Evolutionary conservation across 2,329 filamentous ascomycete genomes (phyloP).

Genomic region (Emydomyces testavorans): DNA sequence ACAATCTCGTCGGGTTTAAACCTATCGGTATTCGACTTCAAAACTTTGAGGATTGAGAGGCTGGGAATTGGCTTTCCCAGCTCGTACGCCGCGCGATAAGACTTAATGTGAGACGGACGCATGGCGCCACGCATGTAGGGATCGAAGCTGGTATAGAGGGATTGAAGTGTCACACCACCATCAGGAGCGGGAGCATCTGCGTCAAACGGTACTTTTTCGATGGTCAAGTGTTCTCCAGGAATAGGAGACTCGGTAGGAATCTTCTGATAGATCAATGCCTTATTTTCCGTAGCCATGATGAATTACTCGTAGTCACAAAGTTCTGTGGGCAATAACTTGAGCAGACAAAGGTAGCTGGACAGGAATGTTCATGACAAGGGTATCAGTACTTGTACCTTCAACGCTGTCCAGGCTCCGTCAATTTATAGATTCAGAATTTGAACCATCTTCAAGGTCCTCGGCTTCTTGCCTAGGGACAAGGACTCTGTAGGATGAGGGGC

Average conservation of each 20-base stretch:
- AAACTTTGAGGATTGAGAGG: conserved; percentile 52
- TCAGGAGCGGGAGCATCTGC: conserved; percentile 43
- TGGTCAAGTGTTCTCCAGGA: conserved; percentile 55
- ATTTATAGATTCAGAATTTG: background rate
- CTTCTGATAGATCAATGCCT: conserved; percentile 61
- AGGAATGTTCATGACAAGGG: no score
- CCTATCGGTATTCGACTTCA: conserved; percentile 54
- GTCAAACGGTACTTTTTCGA: conserved; percentile 59
- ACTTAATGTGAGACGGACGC: conserved; percentile 52
- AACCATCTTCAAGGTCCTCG: background rate
- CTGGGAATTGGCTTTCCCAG: conserved; percentile 55
- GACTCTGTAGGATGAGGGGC: background rate
- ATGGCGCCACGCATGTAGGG: conserved; percentile 76
- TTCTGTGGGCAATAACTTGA: no score
- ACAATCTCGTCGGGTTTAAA: conserved; percentile 60
- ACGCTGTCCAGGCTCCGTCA: background rate
- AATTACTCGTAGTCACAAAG: background rate
- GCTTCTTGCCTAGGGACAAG: background rate
- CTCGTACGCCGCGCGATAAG: conserved; percentile 54
- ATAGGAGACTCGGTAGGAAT: conserved; percentile 56
- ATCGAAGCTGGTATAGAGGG: conserved; percentile 66
- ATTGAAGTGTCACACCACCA: conserved; percentile 58
- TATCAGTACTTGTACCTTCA: no score
- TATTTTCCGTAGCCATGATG: conserved; percentile 45
- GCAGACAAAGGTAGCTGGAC: no score